A percentile compares a stretch with the other conserved stretches of the same genome.
Evolutionary conservation across 208 protist genomes (phyloP).

Genomic region (Strigomonas galati): DNA sequence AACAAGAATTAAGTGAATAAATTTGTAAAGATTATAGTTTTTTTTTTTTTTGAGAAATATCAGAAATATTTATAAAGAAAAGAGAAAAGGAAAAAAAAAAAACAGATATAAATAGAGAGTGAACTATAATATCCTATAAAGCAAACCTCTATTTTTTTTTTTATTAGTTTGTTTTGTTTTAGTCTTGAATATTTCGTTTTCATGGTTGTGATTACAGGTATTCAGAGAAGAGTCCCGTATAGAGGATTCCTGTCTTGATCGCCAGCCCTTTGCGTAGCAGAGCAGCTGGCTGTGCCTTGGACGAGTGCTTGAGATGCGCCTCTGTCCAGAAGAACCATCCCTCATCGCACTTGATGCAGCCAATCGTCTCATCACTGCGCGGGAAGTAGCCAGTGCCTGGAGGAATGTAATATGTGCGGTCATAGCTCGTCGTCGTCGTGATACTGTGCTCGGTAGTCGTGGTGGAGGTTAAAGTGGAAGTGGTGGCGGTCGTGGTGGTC

Average conservation of each 20-base stretch:
- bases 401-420: conserved; percentile 25
- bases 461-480: background rate
- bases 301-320: conserved; percentile 53
- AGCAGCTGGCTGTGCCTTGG: conserved; percentile 47
- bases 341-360: conserved; percentile 67
- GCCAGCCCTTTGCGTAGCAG: conserved; percentile 82
- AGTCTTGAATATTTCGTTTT: no score
- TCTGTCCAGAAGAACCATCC: conserved; percentile 80
- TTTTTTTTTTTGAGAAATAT: background rate
- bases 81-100: conserved; percentile 14
- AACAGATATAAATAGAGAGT: background rate
- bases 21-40: background rate
- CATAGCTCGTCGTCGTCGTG: background rate
- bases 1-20: background rate
- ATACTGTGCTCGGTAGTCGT: background rate
- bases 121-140: background rate
- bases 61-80: conserved; percentile 6
- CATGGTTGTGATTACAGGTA: conserved; percentile 17
- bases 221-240: conserved; percentile 68
- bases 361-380: conserved; percentile 39
- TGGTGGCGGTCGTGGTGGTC: background rate
- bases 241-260: conserved; percentile 79
- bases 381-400: conserved; percentile 84
- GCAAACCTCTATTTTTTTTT: background rate
- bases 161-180: background rate